A percentile compares a stretch with the other conserved stretches of the same genome.
Evolutionary conservation across 352 stramenopile species (phyloP).

Genomic region (Thalassiosira hispida): DNA sequence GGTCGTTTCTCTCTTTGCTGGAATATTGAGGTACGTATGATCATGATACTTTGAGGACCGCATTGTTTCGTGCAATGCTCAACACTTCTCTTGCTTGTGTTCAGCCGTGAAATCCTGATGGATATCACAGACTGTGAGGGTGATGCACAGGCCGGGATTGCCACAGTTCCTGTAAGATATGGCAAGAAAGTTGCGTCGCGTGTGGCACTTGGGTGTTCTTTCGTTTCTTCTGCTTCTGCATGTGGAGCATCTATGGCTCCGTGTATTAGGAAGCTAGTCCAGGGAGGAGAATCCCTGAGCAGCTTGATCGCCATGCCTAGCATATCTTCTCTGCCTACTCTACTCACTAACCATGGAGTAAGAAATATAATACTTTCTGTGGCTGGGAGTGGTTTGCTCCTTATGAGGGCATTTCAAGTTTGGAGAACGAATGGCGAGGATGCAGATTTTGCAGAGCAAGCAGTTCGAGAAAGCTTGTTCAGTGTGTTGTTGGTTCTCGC

Average conservation of each 20-base stretch:
- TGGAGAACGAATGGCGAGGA: constrained; percentile 53
- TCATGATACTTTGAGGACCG: too few species aligned
- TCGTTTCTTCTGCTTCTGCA: constrained; percentile 30
- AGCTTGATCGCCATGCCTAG: background rate
- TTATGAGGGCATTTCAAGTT: constrained; percentile 56
- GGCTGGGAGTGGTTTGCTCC: constrained; percentile 40
- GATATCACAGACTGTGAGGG: constrained; percentile 69
- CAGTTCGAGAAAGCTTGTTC: constrained; percentile 57
- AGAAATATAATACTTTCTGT: constrained; percentile 49
- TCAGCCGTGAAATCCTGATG: constrained; percentile 72
- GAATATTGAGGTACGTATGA: constrained; percentile 49
- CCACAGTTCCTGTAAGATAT: constrained; percentile 70
- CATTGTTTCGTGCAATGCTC: background rate
- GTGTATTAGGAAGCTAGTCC: constrained; percentile 7
- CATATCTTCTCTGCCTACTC: background rate
- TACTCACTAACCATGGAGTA: background rate
- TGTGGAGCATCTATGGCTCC: constrained; percentile 33
- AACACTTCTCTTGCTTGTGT: background rate
- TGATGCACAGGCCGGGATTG: constrained; percentile 53
- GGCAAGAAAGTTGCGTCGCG: constrained; percentile 53
- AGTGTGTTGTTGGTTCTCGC: constrained; percentile 62
- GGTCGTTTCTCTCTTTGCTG: constrained; percentile 61
- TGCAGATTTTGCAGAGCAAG: constrained; percentile 32
- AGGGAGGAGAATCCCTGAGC: background rate
- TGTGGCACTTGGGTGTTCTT: constrained; percentile 42